Conservation (phyloP, 257 asterid species). For the Nicotiana knightiana region DNA sequence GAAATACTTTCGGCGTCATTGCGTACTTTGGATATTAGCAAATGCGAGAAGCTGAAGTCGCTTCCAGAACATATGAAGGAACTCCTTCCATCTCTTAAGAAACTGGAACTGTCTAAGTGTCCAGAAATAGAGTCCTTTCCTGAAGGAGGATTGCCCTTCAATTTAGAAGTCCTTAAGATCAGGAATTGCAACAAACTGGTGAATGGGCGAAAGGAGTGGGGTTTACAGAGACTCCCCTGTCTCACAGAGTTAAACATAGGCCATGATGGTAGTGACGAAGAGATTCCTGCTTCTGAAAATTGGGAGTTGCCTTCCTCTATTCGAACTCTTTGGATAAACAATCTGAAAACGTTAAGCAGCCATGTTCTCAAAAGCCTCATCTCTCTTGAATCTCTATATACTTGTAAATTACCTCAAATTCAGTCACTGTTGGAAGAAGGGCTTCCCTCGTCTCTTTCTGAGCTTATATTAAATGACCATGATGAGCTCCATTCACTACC, state of each 20-base stretch:
- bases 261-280: not conserved
- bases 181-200: not conserved
- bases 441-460: not conserved
- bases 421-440: not conserved
- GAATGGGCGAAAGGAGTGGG: not conserved
- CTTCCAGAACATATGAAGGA: constrained; percentile 10
- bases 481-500: not conserved
- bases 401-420: not conserved
- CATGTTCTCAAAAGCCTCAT: not conserved
- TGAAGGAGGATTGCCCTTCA: not conserved
- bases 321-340: fast-evolving
- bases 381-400: not conserved
- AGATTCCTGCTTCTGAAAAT: not conserved
- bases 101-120: not conserved
- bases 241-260: fast-evolving
- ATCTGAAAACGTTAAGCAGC: not conserved
- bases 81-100: not conserved
- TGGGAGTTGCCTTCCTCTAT: not conserved
- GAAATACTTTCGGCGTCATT: not conserved
- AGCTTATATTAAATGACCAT: not conserved
- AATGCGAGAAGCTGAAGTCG: not conserved
- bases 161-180: fast-evolving
- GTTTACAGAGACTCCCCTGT: not conserved
- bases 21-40: fast-evolving
- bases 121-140: constrained; percentile 4